Conservation (phyloP, 495 filamentous ascomycete genomes). For the Trichoderma asperelloides region DNA sequence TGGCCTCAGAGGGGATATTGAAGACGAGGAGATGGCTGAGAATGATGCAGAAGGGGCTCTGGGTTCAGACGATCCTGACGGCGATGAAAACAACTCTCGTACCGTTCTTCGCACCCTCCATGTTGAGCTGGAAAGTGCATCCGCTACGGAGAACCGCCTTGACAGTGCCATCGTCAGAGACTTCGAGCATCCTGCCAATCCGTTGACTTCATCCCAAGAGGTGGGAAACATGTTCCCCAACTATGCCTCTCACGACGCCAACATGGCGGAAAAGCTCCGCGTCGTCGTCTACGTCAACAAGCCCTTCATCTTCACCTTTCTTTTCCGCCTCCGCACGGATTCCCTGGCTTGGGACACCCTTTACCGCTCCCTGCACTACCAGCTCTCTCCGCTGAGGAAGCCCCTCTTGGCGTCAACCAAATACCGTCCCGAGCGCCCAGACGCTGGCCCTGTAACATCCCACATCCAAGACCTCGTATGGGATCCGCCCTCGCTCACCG, state of each 20-base stretch:
- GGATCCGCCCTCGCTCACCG: conserved; percentile 65
- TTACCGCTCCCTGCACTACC: conserved; percentile 74
- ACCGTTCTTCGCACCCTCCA: conserved; percentile 38
- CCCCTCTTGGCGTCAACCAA: conserved; percentile 58
- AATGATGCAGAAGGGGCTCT: not conserved
- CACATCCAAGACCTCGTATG: conserved; percentile 79
- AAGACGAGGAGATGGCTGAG: conserved; percentile 20
- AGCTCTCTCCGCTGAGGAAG: conserved; percentile 69
- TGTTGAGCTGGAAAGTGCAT: conserved; percentile 35
- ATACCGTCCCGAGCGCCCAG: conserved; percentile 39
- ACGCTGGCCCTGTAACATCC: conserved; percentile 27
- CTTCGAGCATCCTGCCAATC: conserved; percentile 26
- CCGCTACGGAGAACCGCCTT: conserved; percentile 21
- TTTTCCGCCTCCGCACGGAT: conserved; percentile 66
- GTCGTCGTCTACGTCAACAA: conserved; percentile 65
- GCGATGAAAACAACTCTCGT: conserved; percentile 29
- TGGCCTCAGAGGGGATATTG: conserved; percentile 57
- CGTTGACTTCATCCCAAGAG: not conserved
- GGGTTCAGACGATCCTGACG: conserved; percentile 16
- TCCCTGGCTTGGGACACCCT: conserved; percentile 58
- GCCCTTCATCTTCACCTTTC: conserved; percentile 86
- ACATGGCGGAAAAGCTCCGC: conserved; percentile 49
- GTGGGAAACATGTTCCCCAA: not conserved
- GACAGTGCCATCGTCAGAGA: conserved; percentile 34
- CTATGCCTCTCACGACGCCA: conserved; percentile 30